A percentile compares a stretch with the other conserved stretches of the same genome.
Evolutionary conservation across 1,284 basidiomycete species (phyloP).

Genomic region (Apiotrichum akiyoshidainum): DNA sequence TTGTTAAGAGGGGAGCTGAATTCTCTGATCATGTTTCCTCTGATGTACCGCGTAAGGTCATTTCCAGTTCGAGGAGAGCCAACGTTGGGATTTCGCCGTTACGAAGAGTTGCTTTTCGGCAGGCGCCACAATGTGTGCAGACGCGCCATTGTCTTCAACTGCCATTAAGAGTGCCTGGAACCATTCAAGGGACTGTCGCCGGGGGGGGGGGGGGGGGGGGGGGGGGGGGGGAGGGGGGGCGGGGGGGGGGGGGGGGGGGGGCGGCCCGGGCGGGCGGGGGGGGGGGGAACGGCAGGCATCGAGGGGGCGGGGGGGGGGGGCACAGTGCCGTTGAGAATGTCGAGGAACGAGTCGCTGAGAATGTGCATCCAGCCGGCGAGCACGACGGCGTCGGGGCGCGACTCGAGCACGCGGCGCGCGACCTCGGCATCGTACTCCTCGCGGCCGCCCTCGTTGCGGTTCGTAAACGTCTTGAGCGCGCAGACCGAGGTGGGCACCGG

Average conservation of each 20-base stretch:
- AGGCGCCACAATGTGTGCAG: too few relatives aligned
- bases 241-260: constrained; percentile 26
- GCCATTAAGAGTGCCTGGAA: too few relatives aligned
- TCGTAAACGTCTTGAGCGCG: constrained; percentile 79
- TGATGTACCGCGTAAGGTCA: too few relatives aligned
- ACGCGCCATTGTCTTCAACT: too few relatives aligned
- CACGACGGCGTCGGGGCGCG: constrained; percentile 78
- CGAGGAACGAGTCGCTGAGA: constrained; percentile 58
- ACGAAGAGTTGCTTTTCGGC: too few relatives aligned
- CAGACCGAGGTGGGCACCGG: constrained; percentile 81
- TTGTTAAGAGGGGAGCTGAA: too few relatives aligned
- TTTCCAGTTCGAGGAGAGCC: too few relatives aligned
- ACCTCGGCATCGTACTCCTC: constrained; percentile 84
- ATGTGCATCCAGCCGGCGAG: constrained; percentile 99
- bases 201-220: too few relatives aligned
- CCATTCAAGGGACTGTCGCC: too few relatives aligned
- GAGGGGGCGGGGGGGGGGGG: constrained; percentile 21
- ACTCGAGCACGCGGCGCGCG: constrained; percentile 64
- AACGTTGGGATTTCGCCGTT: too few relatives aligned
- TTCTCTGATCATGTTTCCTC: too few relatives aligned
- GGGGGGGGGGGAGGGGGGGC: too few relatives aligned
- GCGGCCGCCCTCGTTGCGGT: constrained; percentile 67
- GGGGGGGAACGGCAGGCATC: constrained; percentile 30
- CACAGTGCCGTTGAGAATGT: constrained; percentile 48
- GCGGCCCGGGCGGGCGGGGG: constrained; percentile 7